Evolutionary conservation across 108 stramenopile species (phyloP), one percentile per base, ranked within the genome.

Genomic region (Skeletonema tropicum): DNA sequence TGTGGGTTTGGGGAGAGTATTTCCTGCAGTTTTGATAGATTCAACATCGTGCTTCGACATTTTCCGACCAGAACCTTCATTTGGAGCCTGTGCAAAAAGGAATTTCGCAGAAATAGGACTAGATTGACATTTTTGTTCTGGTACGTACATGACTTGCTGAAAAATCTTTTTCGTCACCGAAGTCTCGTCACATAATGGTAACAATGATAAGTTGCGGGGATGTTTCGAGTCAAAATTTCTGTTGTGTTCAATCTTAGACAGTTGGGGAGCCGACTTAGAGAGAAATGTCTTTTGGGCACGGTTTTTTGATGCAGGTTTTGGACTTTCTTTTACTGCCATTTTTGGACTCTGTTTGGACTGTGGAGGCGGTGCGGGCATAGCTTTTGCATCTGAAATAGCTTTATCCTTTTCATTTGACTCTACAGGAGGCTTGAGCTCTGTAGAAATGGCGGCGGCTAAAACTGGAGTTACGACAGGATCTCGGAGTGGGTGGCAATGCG

Each of bases 401-500:
- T 45, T 3, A 41, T 71, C 33, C 38, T 60, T 59, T 10, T 45
- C 60, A 46, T 15, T 71, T 5, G 15, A 23, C 12, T 64, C 52
- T 19, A 25, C 21, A 46, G 52, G 23, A 14, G 66, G 59, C 23
- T 42, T 46, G n/a, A 60, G 66, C 12, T 42, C 60, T 11, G 66
- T 26, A 19, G 49, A 29, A 6, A 11, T 17, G 6, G 12, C 38
- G 8, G 48, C 19, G 48, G 6, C 19, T 5, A 4, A 21, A 55
- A 23, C 23, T 4, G 71, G 21, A 8, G 63, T 21, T 30, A 80
- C 46, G 45, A 76, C 46, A 49, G 95, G 95, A 77, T 96, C 95
- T 36, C 86, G 80, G 33, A 96, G 74, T 8, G 95, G 95, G 83
- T 92, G 85, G 33, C 68, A 63, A 68, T 96, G 95, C 10, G 92